Base-by-base conservation (phyloP, 306 rosid genomes). In the Castanea sativa region DNA sequence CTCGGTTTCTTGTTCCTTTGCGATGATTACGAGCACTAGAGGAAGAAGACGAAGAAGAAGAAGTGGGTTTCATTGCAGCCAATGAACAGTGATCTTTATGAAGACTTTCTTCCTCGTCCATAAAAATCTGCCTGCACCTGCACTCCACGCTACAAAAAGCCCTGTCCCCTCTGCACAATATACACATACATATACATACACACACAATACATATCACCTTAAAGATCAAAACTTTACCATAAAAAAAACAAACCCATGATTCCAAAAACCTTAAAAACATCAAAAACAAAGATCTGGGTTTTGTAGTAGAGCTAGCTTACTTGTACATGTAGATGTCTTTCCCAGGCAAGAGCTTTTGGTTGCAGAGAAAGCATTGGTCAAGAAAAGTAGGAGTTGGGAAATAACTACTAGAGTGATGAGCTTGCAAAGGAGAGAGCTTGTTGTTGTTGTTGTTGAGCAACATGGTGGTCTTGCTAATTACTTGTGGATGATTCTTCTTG, bases 311-410 rank as follows among this genome's bases (percentile, higher is more conserved):
- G 16, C 53, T 49, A 49, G 78, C 94, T 83, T 69, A 95, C 99
- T 87, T 90, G 93, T 95, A 95, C 99, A 95, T 95, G 91, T 90
- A 95, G 92, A 95, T 93, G 79, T 95, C 99, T 51, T 91, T 95
- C 27, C 92, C 93, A 19, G 92, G 93, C 74, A 88, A 87, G 71
- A 95, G 88, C 30, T 78, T 93, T 72, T 85, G 88, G 55, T 76
- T 21, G 85, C 97, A 95, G 55, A 90, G 92, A 86, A 85, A 90
- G 79, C 99, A 95, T 6, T 83, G 90, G 76, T 95, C 87, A 5
- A 95, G 97, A 81, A 91, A 92, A 81, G 83, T 51, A 6, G 85
- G 79, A 9, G 81, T 27, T 33, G 52, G 84, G 63, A 35, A 70
- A 45, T n/a, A 49, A 49, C 16, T 4, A 41, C 45, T 8, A 41